Evolutionary conservation across 2,329 filamentous ascomycete species (phyloP), one percentile per base, ranked within the genome.

Genomic region (Botrytis porri): DNA sequence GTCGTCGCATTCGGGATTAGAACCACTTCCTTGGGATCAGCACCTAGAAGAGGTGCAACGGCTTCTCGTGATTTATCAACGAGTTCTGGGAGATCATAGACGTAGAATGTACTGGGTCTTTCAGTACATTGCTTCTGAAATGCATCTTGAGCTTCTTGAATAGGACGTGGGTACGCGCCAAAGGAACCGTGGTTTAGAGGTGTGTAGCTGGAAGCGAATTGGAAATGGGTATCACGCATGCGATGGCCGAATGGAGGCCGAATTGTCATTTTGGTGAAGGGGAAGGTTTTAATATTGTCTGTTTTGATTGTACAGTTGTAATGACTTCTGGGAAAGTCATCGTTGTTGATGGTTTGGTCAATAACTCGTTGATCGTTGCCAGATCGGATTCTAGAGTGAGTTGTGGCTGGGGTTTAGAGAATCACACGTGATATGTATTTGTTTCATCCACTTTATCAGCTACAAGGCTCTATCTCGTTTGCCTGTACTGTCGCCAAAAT

Each of bases 1-100:
- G 88, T 90, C 0, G 93, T 96, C 5, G 94, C 93, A 80, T 97
- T 97, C 73, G 88, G 85, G 0, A 97, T 89, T 76, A 97, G 91
- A 1, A 97, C 94, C 48, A 93, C 84, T 18, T 90, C 89, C 25
- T 91, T 86, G 0, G 85, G 80, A 0, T 90, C 88, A 0, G 88
- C 91, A 72, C 92, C 87, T 74, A 97, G 84, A 25, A 93, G 80
- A 32, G 83, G 80, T 0, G 92, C 91, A 8, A 95, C 83, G 1
- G 89, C 90, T 45, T 81, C 82, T 9, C 93, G 90, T 9, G 87
- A 87, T 75, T 87, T 84, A 75, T 93, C 89, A 1, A 97, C 85
- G 20, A 90, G 84, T 1, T 82, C 78, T 0, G 89, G 87, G 73
- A 89, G 89, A 4, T 89, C 85, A 80, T 90, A 92, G 37, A 92